Base-by-base conservation (phyloP, 495 filamentous ascomycete species). In the Baudoinia panamericana region DNA sequence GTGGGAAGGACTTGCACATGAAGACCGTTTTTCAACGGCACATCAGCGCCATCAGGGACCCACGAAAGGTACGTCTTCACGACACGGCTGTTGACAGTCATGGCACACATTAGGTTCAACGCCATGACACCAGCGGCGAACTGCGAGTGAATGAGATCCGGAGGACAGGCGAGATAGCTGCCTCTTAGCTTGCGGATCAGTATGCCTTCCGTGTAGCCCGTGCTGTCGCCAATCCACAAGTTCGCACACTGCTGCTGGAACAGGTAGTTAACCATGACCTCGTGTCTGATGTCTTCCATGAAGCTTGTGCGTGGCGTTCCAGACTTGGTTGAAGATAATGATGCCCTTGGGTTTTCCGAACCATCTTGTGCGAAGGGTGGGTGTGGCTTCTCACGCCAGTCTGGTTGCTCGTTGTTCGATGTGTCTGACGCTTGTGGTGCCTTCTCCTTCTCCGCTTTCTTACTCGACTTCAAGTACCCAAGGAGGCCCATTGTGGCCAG, bases 201-300 rank as follows among this genome's bases (percentile, higher is more conserved):
- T 12, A 83, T 77, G 45, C 81, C 81, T 54, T 86, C 80, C 16
- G 75, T 57, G 48, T 77, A 69, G 2, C 72, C 74, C 34, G 64
- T 73, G 19, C 68, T 70, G 46, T 81, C 75, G 23, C 70, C 71
- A 9, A 82, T 71, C 81, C 81, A 86, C 24, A 83, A 61, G 39
- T 72, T 66, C 11, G 69, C 66, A 37, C 73, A 79, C 57, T 82
- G 78, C 54, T 84, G 80, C 52, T 86, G 81, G 58, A 80, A 81
- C 18, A 86, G 64, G 49, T 79, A 84, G 53, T 80, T 84, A 28
- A 79, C 80, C 80, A 86, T 85, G 40, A 86, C 76, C 53, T 84
- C 80, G 55, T 82, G 79, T 53, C 81, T 84, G 55, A 86, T 82
- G 46, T 84, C 78, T 41, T 82, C 78, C 42, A 45, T 38, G 16